Conservation (phyloP, 148 eudicot genomes). For the Cornus florida region DNA sequence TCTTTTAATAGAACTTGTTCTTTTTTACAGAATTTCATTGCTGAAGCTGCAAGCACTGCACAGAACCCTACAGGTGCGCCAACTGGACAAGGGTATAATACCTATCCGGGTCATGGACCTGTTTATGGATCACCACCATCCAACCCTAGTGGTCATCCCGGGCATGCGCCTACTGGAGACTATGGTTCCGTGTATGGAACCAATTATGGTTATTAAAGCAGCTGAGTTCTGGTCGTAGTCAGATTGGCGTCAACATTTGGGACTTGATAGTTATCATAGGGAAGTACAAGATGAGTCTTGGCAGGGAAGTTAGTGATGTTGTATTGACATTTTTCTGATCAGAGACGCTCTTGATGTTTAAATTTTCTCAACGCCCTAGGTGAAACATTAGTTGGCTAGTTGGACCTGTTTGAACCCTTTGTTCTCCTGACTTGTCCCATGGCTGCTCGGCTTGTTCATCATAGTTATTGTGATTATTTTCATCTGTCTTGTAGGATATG, state of each 20-base stretch:
- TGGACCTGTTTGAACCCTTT: too few relatives aligned
- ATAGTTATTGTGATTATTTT: too few relatives aligned
- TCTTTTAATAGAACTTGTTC: not conserved
- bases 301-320: not conserved
- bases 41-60: constrained; percentile 37
- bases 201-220: constrained; percentile 30
- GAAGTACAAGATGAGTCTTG: not conserved
- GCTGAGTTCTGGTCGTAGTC: not conserved
- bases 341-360: too few relatives aligned
- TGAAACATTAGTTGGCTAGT: too few relatives aligned
- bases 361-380: too few relatives aligned
- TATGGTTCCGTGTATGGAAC: constrained; percentile 33
- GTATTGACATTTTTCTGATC: not conserved
- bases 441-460: too few relatives aligned
- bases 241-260: not conserved
- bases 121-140: constrained; percentile 26
- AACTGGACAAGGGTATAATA: constrained; percentile 35
- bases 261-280: not conserved
- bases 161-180: constrained; percentile 34
- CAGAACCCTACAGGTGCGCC: constrained; percentile 30
- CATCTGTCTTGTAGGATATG: too few relatives aligned
- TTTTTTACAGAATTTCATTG: constrained; percentile 40
- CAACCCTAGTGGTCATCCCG: constrained; percentile 22
- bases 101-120: constrained; percentile 36
- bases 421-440: too few relatives aligned